Evolutionary conservation across 202 grass and related monocot genomes (phyloP), one percentile per base, ranked within the genome.

Genomic region (Cymbopogon flexuosus): DNA sequence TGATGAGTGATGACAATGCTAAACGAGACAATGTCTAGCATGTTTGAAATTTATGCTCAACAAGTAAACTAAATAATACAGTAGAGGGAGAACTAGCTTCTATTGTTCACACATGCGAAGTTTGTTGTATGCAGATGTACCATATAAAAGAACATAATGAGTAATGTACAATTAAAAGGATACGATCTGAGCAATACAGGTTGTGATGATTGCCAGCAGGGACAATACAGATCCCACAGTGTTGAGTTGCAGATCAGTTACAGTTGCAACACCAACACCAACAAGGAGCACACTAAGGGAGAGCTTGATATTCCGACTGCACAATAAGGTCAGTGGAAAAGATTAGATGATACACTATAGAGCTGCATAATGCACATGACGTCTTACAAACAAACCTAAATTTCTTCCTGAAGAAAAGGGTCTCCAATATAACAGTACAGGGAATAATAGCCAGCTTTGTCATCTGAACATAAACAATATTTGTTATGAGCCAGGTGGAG

Each of bases 361-460:
- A 76, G 29, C 59, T 80, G 63, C 12, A 51, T 29, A 72, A 36
- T 73, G 16, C 40, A 62, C 51, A 74, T 51, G 22, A 27, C 27
- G 10, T 72, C 43, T 69, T 23, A 79, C 40, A 75, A 52, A 78
- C 84, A 35, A 86, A 98, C 95, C 92, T 99, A 62, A 99, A 99
- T 58, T 93, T 96, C 85, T 99, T 99, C 73, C 79, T 82, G 84
- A 99, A 96, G 88, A 99, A 96, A 72, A 96, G 88, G 64, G 90
- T 99, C 88, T 99, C 96, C 78, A 99, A 78, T 78, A 99, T 87
- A 77, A 99, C 96, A 76, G 96, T 99, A 52, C 87, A 99, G 64
- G 96, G 96, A 81, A 99, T 99, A 72, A 99, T 99, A 35, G 92
- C 96, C 72, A 99, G 78, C 87, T 99, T 99, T 74, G 96, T 99